These are phyloP conservation scores for Solanum dulcamara DNA, from an alignment of 257 asterid species.

Conservation along the genomic window DNA sequence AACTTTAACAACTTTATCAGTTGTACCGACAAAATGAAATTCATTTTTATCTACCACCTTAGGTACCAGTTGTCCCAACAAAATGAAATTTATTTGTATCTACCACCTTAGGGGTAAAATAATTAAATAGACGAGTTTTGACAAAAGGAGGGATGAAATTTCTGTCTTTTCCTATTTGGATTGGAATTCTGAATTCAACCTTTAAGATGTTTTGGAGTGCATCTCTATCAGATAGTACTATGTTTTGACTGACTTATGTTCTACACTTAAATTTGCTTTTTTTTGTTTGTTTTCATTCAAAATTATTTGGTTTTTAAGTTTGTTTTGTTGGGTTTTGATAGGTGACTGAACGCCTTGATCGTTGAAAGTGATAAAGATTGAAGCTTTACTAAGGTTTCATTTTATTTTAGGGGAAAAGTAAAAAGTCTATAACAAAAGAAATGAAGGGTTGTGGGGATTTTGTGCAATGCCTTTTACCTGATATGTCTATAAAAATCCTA, in stretches of 20 bases:
- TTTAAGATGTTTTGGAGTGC: neutral
- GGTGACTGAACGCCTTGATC: neutral
- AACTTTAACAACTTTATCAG: no score
- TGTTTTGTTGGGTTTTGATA: neutral
- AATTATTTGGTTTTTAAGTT: neutral
- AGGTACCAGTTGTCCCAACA: neutral
- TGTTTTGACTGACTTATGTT: neutral
- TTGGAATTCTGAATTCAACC: neutral
- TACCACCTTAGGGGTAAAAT: neutral
- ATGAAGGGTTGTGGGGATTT: constrained; percentile 46
- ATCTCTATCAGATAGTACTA: no score
- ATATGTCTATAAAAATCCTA: constrained; percentile 43
- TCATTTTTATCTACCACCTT: no score
- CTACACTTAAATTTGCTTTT: neutral
- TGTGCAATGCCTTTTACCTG: constrained; percentile 45
- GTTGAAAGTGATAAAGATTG: neutral
- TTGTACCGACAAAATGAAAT: no score
- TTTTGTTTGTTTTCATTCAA: neutral
- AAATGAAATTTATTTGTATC: neutral
- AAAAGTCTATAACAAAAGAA: neutral
- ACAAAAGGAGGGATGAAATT: neutral
- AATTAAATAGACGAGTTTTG: neutral
- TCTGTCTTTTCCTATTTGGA: neutral
- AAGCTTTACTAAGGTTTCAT: neutral
- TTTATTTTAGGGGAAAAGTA: neutral